A percentile compares a stretch with the other conserved stretches of the same genome.
Conservation (phyloP, 768 basidiomycete genomes). For the Tricholoma sp. region DNA sequence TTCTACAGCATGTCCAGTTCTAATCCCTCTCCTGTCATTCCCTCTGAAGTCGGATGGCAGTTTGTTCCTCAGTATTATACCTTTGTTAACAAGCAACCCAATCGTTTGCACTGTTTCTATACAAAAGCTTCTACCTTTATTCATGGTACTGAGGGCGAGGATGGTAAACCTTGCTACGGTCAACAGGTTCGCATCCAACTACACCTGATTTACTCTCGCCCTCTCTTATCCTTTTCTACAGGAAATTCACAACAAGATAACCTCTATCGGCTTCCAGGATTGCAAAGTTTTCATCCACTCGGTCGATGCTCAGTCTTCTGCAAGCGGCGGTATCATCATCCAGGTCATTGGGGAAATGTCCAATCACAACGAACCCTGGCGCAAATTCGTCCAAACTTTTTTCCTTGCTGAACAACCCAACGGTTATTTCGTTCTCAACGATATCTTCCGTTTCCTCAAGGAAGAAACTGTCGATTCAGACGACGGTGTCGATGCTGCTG, state of each 20-base stretch:
- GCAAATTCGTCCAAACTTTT: conserved; percentile 99
- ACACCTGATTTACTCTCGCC: background rate
- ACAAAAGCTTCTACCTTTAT: conserved; percentile 96
- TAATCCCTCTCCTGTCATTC: conserved; percentile 55
- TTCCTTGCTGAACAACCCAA: conserved; percentile 99
- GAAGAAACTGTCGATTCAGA: conserved; percentile 86
- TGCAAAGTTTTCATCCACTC: conserved; percentile 99
- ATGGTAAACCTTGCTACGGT: conserved; percentile 81
- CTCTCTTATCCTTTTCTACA: conserved; percentile 23
- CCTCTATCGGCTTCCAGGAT: conserved; percentile 88
- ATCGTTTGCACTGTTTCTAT: conserved; percentile 98
- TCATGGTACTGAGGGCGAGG: conserved; percentile 97
- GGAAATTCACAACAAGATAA: conserved; percentile 98
- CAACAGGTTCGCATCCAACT: conserved; percentile 93
- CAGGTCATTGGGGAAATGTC: conserved; percentile 99
- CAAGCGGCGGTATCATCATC: conserved; percentile 94
- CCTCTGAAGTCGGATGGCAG: conserved; percentile 98
- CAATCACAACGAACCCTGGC: conserved; percentile 87
- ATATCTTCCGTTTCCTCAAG: conserved; percentile 99
- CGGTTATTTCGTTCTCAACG: conserved; percentile 99
- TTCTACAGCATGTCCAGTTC: conserved; percentile 36
- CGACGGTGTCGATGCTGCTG: conserved; percentile 47
- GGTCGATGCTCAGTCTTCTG: conserved; percentile 94
- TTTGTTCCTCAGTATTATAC: conserved; percentile 99
- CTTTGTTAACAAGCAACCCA: conserved; percentile 96